phyloP scores from a whole-genome alignment of 1,284 basidiomycete species.

The Tilletia walkeri region DNA sequence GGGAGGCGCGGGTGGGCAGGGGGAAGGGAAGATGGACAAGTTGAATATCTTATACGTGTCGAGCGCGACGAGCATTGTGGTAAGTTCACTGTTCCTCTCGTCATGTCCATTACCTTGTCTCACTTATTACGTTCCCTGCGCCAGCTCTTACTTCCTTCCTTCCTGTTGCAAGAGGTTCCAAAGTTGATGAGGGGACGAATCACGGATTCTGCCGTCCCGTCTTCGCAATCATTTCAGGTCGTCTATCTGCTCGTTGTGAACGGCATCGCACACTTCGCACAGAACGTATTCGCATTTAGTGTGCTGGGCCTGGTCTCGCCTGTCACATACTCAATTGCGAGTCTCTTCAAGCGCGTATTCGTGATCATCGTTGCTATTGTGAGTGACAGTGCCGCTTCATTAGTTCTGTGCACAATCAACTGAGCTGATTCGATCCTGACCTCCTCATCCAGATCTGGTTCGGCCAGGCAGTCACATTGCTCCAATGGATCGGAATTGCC shows the following conservation, averaged over 20 bases:
- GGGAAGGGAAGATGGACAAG: conserved; percentile 77
- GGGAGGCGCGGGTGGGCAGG: conserved; percentile 59
- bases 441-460: conserved; percentile 98
- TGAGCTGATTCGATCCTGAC: conserved; percentile 96
- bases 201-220: not conserved
- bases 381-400: not conserved
- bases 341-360: conserved; percentile 92
- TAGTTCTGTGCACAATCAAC: conserved; percentile 38
- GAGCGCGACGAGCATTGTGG: conserved; percentile 83
- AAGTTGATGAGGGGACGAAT: conserved; percentile 21
- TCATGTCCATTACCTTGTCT: conserved; percentile 48
- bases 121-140: not conserved
- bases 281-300: conserved; percentile 95
- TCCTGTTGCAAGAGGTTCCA: conserved; percentile 42
- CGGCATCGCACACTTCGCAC: conserved; percentile 91
- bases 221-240: conserved; percentile 61
- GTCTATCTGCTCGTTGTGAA: conserved; percentile 70
- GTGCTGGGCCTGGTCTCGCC: conserved; percentile 93
- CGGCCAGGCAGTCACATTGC: conserved; percentile 75
- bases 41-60: conserved; percentile 94
- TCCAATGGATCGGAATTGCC: conserved; percentile 80
- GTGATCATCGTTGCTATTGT: conserved; percentile 97
- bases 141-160: conserved; percentile 49
- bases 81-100: conserved; percentile 58
- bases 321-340: conserved; percentile 97